phyloP scores from a whole-genome alignment of 1,284 basidiomycete species.

The Trichosporon faecale region DNA sequence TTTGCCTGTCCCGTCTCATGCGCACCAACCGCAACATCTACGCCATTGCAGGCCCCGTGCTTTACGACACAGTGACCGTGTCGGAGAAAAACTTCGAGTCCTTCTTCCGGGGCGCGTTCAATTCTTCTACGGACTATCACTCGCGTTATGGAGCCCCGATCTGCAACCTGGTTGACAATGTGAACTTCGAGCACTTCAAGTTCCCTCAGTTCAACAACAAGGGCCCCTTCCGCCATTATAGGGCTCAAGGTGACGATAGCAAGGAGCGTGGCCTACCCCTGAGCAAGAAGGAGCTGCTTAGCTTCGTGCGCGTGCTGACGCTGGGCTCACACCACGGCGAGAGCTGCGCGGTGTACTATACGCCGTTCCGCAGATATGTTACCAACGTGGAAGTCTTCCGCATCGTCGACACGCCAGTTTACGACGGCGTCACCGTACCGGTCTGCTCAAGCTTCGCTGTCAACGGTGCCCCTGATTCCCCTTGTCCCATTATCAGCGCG shows the following conservation, averaged over 20 bases:
- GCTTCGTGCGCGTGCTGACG: neutral
- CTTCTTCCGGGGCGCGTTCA: neutral
- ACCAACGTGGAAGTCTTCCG: neutral
- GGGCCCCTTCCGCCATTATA: neutral
- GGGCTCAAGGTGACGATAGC: neutral
- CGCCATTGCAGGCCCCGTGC: conserved; percentile 5
- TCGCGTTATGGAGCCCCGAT: neutral
- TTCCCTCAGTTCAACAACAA: neutral
- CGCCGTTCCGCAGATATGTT: neutral
- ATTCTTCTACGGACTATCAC: neutral
- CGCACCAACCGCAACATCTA: conserved; percentile 18
- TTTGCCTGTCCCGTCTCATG: conserved; percentile 18
- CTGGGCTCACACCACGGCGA: neutral
- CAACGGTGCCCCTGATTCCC: neutral
- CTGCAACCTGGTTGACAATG: neutral
- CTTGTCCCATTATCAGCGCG: neutral
- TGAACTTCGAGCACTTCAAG: neutral
- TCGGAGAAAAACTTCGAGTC: conserved; percentile 1
- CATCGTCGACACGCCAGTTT: neutral
- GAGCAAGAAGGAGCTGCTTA: neutral
- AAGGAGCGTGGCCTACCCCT: neutral
- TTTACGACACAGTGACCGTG: conserved; percentile 20
- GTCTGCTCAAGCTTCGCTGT: neutral
- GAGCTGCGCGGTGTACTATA: neutral
- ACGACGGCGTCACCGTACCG: neutral